Conservation (phyloP, 176 grass and related monocot species). For the Oryza glumipatula region DNA sequence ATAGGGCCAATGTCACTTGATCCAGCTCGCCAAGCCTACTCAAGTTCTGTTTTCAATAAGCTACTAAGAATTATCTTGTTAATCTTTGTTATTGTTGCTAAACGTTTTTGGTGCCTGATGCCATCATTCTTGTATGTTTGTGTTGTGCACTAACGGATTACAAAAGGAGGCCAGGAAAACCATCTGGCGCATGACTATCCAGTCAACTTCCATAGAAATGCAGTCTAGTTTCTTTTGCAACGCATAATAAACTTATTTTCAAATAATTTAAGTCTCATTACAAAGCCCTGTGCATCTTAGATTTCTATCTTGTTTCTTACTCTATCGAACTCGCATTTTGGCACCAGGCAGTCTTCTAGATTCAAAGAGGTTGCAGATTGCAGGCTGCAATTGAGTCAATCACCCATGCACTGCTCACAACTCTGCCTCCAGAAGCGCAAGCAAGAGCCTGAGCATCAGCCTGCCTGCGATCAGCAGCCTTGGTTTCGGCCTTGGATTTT, state of each 20-base stretch:
- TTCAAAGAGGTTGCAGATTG: conserved; percentile 54
- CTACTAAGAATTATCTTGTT: too few species aligned
- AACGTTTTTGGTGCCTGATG: too few species aligned
- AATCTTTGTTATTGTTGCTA: too few species aligned
- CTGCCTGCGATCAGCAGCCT: not conserved
- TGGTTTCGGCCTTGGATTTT: not conserved
- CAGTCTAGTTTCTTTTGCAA: not conserved
- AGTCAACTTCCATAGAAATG: too few species aligned
- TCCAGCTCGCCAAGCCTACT: too few species aligned
- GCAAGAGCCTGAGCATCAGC: conserved; percentile 60
- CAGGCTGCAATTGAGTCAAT: conserved; percentile 80
- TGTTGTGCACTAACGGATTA: too few species aligned
- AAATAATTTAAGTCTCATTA: not conserved
- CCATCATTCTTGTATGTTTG: too few species aligned
- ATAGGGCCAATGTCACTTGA: too few species aligned
- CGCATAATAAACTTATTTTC: not conserved
- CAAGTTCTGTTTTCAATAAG: too few species aligned
- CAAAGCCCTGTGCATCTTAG: not conserved
- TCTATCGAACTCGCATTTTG: not conserved
- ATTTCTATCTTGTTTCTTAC: not conserved
- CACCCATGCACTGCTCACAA: conserved; percentile 71
- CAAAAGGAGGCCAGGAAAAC: too few species aligned
- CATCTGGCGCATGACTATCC: too few species aligned
- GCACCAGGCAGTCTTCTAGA: not conserved
- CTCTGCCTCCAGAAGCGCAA: conserved; percentile 61